Evolutionary conservation across 139 green algal genomes (phyloP).

Genomic region (Tetraselmis striata): DNA sequence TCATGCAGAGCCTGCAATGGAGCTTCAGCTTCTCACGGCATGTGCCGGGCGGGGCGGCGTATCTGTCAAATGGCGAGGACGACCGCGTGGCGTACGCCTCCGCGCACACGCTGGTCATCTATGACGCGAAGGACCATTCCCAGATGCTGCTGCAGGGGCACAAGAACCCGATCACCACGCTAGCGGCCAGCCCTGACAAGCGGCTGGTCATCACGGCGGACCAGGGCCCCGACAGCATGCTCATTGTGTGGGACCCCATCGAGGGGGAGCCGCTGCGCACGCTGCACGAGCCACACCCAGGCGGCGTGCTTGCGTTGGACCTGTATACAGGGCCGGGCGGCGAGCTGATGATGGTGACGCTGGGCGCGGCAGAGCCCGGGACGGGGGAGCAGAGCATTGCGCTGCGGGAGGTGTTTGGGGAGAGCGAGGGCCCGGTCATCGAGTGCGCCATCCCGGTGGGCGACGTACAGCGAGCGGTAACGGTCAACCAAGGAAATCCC

Average conservation of each 20-base stretch:
- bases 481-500: constrained; percentile 27
- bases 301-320: constrained; percentile 51
- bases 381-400: constrained; percentile 35
- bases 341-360: constrained; percentile 37
- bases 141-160: constrained; percentile 58
- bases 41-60: constrained; percentile 32
- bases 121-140: constrained; percentile 31
- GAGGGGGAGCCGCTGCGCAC: constrained; percentile 37
- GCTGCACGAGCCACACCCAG: constrained; percentile 35
- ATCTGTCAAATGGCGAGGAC: constrained; percentile 42
- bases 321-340: constrained; percentile 40
- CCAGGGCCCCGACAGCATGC: constrained; percentile 44
- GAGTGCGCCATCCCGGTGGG: constrained; percentile 33
- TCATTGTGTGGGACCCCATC: constrained; percentile 61
- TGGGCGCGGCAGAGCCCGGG: constrained; percentile 30
- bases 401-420: neutral
- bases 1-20: constrained; percentile 48
- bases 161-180: constrained; percentile 53
- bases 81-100: constrained; percentile 50
- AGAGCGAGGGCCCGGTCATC: neutral
- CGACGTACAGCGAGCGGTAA: constrained; percentile 30
- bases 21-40: constrained; percentile 40
- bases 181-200: constrained; percentile 41
- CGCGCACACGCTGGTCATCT: constrained; percentile 58
- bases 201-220: constrained; percentile 57